A percentile compares a stretch with the other conserved stretches of the same genome.
phyloP scores from a whole-genome alignment of 768 basidiomycete genomes.

The Termitomyces sp. region DNA sequence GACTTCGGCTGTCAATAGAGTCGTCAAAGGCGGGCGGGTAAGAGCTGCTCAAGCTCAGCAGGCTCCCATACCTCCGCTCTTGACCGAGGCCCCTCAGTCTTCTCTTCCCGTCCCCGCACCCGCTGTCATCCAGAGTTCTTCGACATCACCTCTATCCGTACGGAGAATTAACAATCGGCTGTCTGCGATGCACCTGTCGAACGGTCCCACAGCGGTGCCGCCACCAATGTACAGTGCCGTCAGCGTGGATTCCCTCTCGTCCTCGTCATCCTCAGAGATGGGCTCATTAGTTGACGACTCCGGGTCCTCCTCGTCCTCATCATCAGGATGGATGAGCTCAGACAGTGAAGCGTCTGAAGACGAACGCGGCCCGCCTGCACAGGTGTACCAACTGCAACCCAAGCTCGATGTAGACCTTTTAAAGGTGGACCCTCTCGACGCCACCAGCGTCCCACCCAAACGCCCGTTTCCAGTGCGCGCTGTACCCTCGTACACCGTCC shows the following conservation, averaged over 20 bases:
- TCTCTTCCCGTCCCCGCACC: constrained; percentile 29
- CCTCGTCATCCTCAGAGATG: constrained; percentile 50
- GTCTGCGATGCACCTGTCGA: constrained; percentile 37
- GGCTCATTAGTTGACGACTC: constrained; percentile 62
- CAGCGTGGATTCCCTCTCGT: constrained; percentile 34
- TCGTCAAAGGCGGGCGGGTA: constrained; percentile 45
- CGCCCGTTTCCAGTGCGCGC: constrained; percentile 44
- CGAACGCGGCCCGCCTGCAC: constrained; percentile 21
- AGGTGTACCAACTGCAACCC: constrained; percentile 26
- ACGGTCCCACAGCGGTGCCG: constrained; percentile 16
- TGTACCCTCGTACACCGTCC: constrained; percentile 38
- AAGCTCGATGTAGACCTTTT: constrained; percentile 20
- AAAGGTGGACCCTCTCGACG: constrained; percentile 15
- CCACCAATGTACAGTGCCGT: constrained; percentile 39
- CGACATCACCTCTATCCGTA: constrained; percentile 55
- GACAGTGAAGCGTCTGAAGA: constrained; percentile 44
- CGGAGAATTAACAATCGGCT: constrained; percentile 35
- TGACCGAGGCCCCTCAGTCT: constrained; percentile 29
- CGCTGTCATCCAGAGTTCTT: constrained; percentile 28
- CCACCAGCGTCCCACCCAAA: constrained; percentile 21
- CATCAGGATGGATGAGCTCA: constrained; percentile 49
- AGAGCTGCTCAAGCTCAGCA: constrained; percentile 43
- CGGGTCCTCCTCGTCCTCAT: constrained; percentile 53
- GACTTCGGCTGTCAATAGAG: constrained; percentile 46
- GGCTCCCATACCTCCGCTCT: constrained; percentile 36